phyloP scores from a whole-genome alignment of 768 basidiomycete genomes.

The Serendipita sp. region DNA sequence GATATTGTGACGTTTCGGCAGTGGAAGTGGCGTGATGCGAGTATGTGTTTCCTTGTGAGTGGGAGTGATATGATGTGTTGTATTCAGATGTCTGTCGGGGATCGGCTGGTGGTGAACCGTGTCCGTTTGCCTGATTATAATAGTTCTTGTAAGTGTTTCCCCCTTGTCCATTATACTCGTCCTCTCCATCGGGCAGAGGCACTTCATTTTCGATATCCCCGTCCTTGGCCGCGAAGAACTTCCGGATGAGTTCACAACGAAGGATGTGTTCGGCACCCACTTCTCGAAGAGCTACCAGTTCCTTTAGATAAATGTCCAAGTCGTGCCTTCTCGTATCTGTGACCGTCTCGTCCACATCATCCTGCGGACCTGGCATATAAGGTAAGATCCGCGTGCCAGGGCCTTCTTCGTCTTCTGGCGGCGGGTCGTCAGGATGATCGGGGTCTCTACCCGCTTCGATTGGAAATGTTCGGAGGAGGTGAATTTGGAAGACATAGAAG shows the following conservation, averaged over 20 bases:
- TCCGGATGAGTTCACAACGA: constrained; percentile 60
- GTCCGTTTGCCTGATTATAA: not conserved
- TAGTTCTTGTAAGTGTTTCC: not conserved
- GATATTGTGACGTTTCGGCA: not conserved
- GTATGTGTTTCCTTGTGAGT: not conserved
- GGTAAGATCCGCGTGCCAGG: constrained; percentile 60
- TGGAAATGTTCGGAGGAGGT: constrained; percentile 73
- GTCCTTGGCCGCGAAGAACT: constrained; percentile 69
- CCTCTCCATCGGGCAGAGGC: constrained; percentile 22
- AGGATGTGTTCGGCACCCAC: constrained; percentile 63
- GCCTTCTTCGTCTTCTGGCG: constrained; percentile 19
- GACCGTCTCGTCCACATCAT: constrained; percentile 66
- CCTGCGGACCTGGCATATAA: constrained; percentile 91
- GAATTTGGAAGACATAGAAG: constrained; percentile 94
- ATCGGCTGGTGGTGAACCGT: not conserved
- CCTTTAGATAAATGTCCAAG: constrained; percentile 75
- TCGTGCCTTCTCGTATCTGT: constrained; percentile 69
- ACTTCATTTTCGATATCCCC: constrained; percentile 68
- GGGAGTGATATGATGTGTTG: not conserved
- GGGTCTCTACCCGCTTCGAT: constrained; percentile 67
- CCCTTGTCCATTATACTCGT: constrained; percentile 19
- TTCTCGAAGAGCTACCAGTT: constrained; percentile 55
- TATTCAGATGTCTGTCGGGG: not conserved
- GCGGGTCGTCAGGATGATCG: constrained; percentile 17
- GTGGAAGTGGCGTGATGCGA: not conserved